Evolutionary conservation across 169 alveolate genomes (phyloP), one percentile per base, ranked within the genome.

Genomic region (Plasmodium berghei): DNA sequence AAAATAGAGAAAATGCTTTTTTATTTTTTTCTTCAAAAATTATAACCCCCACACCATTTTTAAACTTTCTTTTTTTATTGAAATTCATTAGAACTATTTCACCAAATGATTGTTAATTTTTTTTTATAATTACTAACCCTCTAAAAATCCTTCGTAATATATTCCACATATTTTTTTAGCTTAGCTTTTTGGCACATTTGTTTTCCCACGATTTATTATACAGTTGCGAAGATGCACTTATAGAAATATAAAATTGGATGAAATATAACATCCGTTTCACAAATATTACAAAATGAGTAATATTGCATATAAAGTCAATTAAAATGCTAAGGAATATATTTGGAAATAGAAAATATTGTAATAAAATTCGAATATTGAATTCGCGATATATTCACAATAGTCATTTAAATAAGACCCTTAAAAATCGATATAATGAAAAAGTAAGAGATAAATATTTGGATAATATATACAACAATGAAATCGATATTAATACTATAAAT

Each of bases 391-490:
- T 80, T 80, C 90, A 80, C n/a, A 80, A 80, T 46, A 80, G 90
- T 71, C 90, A 80, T 20, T 80, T 80, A 46, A 80, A 80, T 46
- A 80, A 80, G 55, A 52, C 62, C 24, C 77, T 80, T 5, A 80
- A 80, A 58, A 80, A 80, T 48, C 66, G 80, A 42, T 80, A 80
- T 66, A 67, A 80, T 45, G 90, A 80, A 80, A 66, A 55, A 62
- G 70, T 80, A 58, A 80, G 90, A 66, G 90, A 80, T 48, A 80
- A 80, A 26, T 80, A 80, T 52, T 59, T 80, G 46, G 90, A 80
- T 80, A 80, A 80, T 48, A 80, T 80, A 54, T 80, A 80, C 61
- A 80, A 80, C 83, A 80, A 80, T 66, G 90, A 80, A 80, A 80
- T 80, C 55, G 55, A 80, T 46, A 48, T 80, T 55, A 80, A 70